Evolutionary conservation across 2,329 filamentous ascomycete genomes (phyloP).

Genomic region (Ophiocordyceps polyrhachis-furcata): DNA sequence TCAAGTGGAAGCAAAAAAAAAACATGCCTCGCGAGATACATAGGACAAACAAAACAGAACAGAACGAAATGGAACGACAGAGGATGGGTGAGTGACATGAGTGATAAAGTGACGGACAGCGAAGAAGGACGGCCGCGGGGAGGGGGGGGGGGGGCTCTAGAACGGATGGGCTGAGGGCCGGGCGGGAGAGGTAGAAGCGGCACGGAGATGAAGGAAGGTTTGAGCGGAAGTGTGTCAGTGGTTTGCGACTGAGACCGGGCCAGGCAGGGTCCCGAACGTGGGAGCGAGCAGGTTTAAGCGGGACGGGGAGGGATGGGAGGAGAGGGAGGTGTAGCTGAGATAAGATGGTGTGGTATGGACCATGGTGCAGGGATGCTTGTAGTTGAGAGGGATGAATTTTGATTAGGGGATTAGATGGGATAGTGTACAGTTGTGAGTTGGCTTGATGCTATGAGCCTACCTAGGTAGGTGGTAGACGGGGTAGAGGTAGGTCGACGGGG

Average conservation of each 20-base stretch:
- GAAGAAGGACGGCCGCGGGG: background rate
- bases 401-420: no score
- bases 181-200: background rate
- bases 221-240: slow-evolving; percentile 1
- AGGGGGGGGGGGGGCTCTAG: background rate
- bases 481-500: no score
- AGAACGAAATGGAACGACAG: background rate
- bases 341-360: no score
- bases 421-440: no score
- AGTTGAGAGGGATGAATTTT: no score
- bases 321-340: background rate
- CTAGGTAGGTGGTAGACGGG: no score
- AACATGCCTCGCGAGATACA: background rate
- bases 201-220: background rate
- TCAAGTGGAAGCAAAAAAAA: background rate
- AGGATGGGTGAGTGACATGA: background rate
- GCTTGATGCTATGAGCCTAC: no score
- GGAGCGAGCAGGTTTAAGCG: background rate
- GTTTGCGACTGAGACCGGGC: background rate
- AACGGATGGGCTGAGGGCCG: background rate
- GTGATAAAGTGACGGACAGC: background rate
- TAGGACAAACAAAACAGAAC: background rate
- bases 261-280: background rate
- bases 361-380: no score
- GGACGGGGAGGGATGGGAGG: background rate